Evolutionary conservation across 768 basidiomycete species (phyloP), one percentile per base, ranked within the genome.

Genomic region (Suillus paluster): DNA sequence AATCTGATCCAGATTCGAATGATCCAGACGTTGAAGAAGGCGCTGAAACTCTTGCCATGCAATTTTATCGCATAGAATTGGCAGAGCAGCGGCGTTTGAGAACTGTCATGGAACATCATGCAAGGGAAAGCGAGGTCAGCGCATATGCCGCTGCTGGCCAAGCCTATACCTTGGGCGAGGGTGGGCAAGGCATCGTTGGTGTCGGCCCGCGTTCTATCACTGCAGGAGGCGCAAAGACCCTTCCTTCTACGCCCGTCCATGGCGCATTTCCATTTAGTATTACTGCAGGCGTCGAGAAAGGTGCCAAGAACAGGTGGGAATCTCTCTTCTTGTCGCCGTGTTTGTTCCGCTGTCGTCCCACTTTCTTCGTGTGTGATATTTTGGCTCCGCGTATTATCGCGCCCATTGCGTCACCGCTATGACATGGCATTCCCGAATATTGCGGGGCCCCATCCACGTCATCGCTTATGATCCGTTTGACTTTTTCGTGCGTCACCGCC

Each of bases 271-370:
- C 95, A 9, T 97, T 90, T 73, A 94, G 92, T 57, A 99, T 99
- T 64, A 97, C 94, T 0, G 97, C 97, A 7, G 97, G 93, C 2
- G 86, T 99, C 11, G 97, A 99, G 77, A 92, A 97, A 70, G 97
- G 97, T 10, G 81, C 87, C 21, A 95, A 97, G 81, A 99, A 99
- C 68, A 82, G 97, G 90, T 93, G 57, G 56, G 83, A 25, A 2
- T 23, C 10, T 55, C n/a, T 9, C 36, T 48, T 33, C 38, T 23
- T 56, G 21, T 25, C 0, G 27, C 11, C 27, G 17, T 30, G 48
- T 44, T 36, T 39, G 27, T 3, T 39, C 12, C 38, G 46, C 34
- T 23, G n/a, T 34, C 19, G 30, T 30, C 10, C 3, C 12, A 19
- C 14, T 34, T 57, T 39, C 52, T 36, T 57, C 60, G n/a, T 30